Base-by-base conservation (phyloP, 208 protist species). In the Herpetomonas samuelpessoai region DNA sequence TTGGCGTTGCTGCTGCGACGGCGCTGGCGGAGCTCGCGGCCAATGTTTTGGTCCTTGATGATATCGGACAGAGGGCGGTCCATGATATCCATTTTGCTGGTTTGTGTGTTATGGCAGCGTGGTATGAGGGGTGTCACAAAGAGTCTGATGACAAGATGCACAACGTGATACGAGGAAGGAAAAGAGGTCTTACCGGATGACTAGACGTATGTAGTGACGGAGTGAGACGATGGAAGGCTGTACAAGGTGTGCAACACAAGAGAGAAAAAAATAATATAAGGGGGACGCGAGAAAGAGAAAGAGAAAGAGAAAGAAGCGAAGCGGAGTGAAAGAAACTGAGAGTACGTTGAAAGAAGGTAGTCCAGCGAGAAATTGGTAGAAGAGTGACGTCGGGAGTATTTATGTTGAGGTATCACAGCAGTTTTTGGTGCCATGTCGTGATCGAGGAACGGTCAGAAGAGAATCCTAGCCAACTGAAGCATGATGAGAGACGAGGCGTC, bases 1-100 rank as follows among this genome's bases (percentile, higher is more conserved):
- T 26, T n/a, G 6, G 29, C 52, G 26, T 38, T 24, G 22, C 55
- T 45, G 47, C 71, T 50, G 66, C 70, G 74, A 25, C 59, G 61
- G 49, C 75, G 76, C 38, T 72, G 71, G 57, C 68, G 73, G 9
- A 91, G 83, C 59, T 86, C 76, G 53, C 81, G 72, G 49, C 58
- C 78, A 31, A 91, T 92, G 49, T 91, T 89, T 65, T 95, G 83
- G 68, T 92, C 84, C 78, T 92, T 92, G 71, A 95, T 95, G 62
- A 88, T 76, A 57, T 95, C 79, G 38, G 73, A 76, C 18, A 95
- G 86, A 21, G 89, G 77, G 46, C 76, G 71, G 70, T 95, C 86
- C 14, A 80, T 64, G 53, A 93, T 89, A 63, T 95, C 86, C 89
- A 95, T 93, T 31, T 22, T 79, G 71, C 9, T 22, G 45, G 52